Evolutionary conservation across 768 basidiomycete species (phyloP).

Genomic region (Kwoniella dejecticola): DNA sequence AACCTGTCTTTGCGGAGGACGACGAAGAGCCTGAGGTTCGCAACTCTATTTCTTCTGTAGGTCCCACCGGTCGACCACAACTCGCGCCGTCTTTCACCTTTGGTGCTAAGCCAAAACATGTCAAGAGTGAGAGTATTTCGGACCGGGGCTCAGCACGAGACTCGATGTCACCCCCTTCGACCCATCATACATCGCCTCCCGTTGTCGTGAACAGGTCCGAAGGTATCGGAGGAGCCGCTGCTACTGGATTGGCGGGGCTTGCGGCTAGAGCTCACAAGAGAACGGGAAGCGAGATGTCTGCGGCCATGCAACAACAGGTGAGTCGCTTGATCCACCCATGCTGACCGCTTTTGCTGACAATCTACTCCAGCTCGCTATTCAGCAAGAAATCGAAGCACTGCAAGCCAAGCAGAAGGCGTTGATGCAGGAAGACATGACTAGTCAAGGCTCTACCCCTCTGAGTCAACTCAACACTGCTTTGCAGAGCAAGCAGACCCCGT

Average conservation of each 20-base stretch:
- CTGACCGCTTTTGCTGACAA: too few relatives aligned
- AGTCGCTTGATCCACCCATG: too few relatives aligned
- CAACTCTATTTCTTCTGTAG: slow-evolving; percentile 32
- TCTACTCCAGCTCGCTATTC: slow-evolving; percentile 45
- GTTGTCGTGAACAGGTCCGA: slow-evolving; percentile 36
- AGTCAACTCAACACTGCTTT: slow-evolving; percentile 31
- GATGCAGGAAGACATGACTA: slow-evolving; percentile 45
- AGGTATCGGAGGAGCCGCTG: slow-evolving; percentile 47
- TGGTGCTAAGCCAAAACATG: slow-evolving; percentile 62
- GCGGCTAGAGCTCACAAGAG: slow-evolving; percentile 55
- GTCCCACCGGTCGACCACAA: slow-evolving; percentile 75
- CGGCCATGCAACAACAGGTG: slow-evolving; percentile 88
- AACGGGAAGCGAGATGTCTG: slow-evolving; percentile 65
- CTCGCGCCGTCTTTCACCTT: slow-evolving; percentile 91
- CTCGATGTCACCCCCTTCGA: slow-evolving; percentile 17
- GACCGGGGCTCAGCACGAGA: slow-evolving; percentile 15
- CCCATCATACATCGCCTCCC: slow-evolving; percentile 19
- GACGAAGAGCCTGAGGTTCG: slow-evolving; percentile 41
- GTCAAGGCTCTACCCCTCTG: slow-evolving; percentile 24
- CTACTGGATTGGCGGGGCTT: slow-evolving; percentile 53
- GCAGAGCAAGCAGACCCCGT: slow-evolving; percentile 31
- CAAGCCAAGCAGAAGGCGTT: slow-evolving; percentile 55
- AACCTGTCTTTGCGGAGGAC: slow-evolving; percentile 50
- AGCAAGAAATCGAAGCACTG: slow-evolving; percentile 55
- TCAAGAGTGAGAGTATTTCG: slow-evolving; percentile 50